Evolutionary conservation across 2,329 filamentous ascomycete genomes (phyloP).

Genomic region (Colletotrichum plurivorum): DNA sequence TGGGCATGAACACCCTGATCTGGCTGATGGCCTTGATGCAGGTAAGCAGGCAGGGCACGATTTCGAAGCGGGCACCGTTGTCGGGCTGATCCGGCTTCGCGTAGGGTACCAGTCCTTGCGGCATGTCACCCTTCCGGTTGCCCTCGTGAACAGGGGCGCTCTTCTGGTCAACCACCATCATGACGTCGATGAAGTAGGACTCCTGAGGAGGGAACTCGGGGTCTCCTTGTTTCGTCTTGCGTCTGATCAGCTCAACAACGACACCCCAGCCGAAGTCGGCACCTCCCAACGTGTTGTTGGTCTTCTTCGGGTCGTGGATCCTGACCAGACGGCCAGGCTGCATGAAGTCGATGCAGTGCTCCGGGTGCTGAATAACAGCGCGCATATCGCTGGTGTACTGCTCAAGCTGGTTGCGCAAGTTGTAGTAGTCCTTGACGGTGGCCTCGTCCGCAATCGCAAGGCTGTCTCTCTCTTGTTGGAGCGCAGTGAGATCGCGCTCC

Average conservation of each 20-base stretch:
- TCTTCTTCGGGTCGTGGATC: conserved; percentile 77
- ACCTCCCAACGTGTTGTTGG: conserved; percentile 59
- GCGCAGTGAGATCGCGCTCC: conserved; percentile 84
- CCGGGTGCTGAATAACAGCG: conserved; percentile 91
- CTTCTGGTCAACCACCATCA: conserved; percentile 73
- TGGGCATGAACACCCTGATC: conserved; percentile 85
- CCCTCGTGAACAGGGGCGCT: conserved; percentile 60
- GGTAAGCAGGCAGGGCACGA: conserved; percentile 87
- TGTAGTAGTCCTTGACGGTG: conserved; percentile 94
- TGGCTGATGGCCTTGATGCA: conserved; percentile 89
- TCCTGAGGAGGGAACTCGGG: conserved; percentile 82
- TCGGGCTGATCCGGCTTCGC: conserved; percentile 69
- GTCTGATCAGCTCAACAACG: conserved; percentile 79
- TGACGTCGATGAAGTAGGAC: conserved; percentile 85
- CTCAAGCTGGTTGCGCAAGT: conserved; percentile 86
- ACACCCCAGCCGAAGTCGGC: conserved; percentile 96
- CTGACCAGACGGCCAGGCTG: conserved; percentile 90
- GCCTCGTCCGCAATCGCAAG: conserved; percentile 88
- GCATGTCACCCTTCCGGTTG: conserved; percentile 61
- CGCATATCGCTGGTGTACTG: conserved; percentile 91
- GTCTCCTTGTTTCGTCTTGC: conserved; percentile 75
- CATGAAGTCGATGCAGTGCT: conserved; percentile 86
- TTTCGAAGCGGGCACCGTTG: conserved; percentile 75
- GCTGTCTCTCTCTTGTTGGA: conserved; percentile 81
- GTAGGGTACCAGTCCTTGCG: conserved; percentile 75